phyloP scores from a whole-genome alignment of 2,329 filamentous ascomycete genomes.

The Penicillium griseofulvum region DNA sequence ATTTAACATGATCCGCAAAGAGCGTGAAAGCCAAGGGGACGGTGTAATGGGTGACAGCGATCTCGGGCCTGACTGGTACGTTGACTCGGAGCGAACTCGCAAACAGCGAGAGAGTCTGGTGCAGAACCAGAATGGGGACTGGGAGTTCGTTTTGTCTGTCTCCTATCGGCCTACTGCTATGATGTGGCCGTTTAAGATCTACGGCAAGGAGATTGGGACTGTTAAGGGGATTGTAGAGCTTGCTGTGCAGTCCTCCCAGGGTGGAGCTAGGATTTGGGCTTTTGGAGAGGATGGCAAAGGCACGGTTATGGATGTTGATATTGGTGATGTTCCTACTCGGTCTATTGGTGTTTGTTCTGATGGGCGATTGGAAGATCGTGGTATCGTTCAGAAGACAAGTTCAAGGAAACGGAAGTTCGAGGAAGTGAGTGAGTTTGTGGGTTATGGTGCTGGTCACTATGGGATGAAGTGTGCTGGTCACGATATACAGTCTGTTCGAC shows the following conservation, averaged over 20 bases:
- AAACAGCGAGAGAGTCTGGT: slow-evolving; percentile 32
- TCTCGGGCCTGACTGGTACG: slow-evolving; percentile 33
- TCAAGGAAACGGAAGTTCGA: slow-evolving; percentile 29
- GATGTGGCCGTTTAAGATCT: slow-evolving; percentile 52
- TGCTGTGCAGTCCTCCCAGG: slow-evolving; percentile 44
- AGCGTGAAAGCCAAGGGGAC: slow-evolving; percentile 32
- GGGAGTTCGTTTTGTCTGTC: slow-evolving; percentile 41
- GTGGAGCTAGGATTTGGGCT: slow-evolving; percentile 52
- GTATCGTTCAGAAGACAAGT: slow-evolving; percentile 13
- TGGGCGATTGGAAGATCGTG: slow-evolving; percentile 25
- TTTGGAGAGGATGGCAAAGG: slow-evolving; percentile 48
- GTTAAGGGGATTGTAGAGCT: slow-evolving; percentile 51
- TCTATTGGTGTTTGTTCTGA: slow-evolving; percentile 18
- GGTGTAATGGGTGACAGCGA: slow-evolving; percentile 37
- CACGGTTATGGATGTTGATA: slow-evolving; percentile 49
- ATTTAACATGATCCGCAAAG: slow-evolving; percentile 43
- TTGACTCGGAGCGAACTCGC: slow-evolving; percentile 27
- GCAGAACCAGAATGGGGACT: slow-evolving; percentile 38
- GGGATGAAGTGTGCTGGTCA: slow-evolving; percentile 7
- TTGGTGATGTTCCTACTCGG: slow-evolving; percentile 17
- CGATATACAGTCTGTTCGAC: slow-evolving; percentile 13
- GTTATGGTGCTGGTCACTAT: slow-evolving; percentile 21
- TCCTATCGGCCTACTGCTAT: slow-evolving; percentile 36
- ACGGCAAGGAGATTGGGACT: slow-evolving; percentile 50
- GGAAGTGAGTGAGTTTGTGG: slow-evolving; percentile 23